Evolutionary conservation across 441 rosid species (phyloP).

Genomic region (Arabidopsis lyrata): DNA sequence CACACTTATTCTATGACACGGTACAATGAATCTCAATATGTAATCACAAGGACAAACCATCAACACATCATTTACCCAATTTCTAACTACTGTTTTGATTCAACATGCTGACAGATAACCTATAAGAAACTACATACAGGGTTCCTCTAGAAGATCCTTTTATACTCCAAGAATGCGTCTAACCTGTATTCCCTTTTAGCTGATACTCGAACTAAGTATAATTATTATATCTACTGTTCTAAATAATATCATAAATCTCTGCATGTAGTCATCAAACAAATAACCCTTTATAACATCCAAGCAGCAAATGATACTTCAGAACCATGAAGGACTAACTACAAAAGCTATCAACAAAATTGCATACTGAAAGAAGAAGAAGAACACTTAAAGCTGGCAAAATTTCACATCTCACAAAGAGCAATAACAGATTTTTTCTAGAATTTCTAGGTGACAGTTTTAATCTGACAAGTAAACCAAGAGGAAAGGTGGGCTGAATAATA

Average conservation of each 20-base stretch:
- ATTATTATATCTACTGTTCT: constrained; percentile 8
- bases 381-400: background rate
- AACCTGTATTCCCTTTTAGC: background rate
- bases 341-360: constrained; percentile 12
- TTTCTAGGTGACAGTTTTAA: background rate
- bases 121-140: constrained; percentile 15
- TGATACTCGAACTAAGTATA: background rate
- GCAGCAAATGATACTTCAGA: constrained; percentile 8
- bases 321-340: constrained; percentile 1
- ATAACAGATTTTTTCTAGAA: background rate
- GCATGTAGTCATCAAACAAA: constrained; percentile 15
- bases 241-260: constrained; percentile 3
- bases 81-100: constrained; percentile 9
- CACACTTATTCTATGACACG: background rate
- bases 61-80: constrained; percentile 21
- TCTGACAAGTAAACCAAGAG: constrained; percentile 5
- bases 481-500: background rate
- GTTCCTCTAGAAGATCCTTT: background rate
- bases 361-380: constrained; percentile 7
- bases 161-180: background rate
- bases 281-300: constrained; percentile 8
- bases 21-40: constrained; percentile 17
- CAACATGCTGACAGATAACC: background rate
- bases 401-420: constrained; percentile 24
- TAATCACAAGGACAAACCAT: constrained; percentile 6